Percentiles rank a stretch among this genome's conserved stretches.
Conservation (phyloP, 148 eudicot genomes). For the Chenopodium formosanum region DNA sequence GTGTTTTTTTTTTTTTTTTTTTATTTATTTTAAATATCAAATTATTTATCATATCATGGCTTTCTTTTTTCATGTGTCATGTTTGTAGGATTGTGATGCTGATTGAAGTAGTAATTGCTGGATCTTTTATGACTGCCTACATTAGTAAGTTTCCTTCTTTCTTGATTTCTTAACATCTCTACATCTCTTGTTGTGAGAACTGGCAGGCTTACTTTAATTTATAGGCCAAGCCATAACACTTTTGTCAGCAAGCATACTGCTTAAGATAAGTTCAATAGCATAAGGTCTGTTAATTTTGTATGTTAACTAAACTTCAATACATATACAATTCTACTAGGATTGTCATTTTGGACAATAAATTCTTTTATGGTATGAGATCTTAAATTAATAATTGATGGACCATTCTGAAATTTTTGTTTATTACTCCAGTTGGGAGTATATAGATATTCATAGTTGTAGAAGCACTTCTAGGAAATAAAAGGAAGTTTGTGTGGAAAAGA, state of each 20-base stretch:
- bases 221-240: neutral
- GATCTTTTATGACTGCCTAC: conserved; percentile 75
- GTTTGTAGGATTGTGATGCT: conserved; percentile 88
- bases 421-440: neutral
- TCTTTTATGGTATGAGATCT: neutral
- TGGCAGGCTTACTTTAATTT: neutral
- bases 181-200: neutral
- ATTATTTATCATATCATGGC: neutral
- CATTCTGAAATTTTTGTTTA: neutral
- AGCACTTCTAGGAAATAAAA: neutral
- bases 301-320: neutral
- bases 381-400: neutral
- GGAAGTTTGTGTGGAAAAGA: neutral
- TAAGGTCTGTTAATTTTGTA: neutral
- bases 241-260: too few species aligned
- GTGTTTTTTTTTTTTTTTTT: neutral
- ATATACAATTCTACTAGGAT: neutral
- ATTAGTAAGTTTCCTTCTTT: conserved; percentile 55
- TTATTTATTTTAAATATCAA: neutral
- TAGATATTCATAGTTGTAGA: neutral
- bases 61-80: conserved; percentile 6
- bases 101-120: conserved; percentile 81
- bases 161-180: neutral
- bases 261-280: neutral
- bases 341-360: neutral